Percentiles rank a stretch among this genome's conserved stretches.
Conservation (phyloP, 2,329 filamentous ascomycete species). For the Coniochaeta sp. region DNA sequence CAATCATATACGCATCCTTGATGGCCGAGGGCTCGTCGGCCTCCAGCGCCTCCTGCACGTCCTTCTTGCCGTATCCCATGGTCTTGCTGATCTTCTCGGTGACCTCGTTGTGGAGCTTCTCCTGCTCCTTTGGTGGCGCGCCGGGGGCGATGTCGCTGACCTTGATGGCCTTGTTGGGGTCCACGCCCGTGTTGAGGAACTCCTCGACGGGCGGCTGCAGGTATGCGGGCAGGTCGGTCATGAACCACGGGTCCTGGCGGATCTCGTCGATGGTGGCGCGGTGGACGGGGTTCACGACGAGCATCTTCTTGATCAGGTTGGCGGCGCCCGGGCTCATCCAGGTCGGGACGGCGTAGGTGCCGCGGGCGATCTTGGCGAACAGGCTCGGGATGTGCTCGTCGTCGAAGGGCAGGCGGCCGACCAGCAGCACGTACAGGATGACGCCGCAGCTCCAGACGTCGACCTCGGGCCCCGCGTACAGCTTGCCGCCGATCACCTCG, state of each 20-base stretch:
- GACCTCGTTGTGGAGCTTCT: conserved; percentile 85
- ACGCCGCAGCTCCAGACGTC: conserved; percentile 98
- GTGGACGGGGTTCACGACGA: conserved; percentile 91
- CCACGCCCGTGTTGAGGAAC: conserved; percentile 87
- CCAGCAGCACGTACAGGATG: conserved; percentile 77
- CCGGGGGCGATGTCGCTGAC: conserved; percentile 74
- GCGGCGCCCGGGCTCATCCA: conserved; percentile 85
- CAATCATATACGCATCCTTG: conserved; percentile 98
- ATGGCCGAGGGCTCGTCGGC: conserved; percentile 94
- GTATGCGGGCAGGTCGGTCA: conserved; percentile 78
- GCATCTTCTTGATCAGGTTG: conserved; percentile 81
- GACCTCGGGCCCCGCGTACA: conserved; percentile 95
- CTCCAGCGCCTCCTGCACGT: conserved; percentile 89
- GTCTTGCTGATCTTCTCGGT: conserved; percentile 95
- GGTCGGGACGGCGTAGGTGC: conserved; percentile 84
- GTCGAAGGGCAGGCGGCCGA: conserved; percentile 85
- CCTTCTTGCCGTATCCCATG: conserved; percentile 92
- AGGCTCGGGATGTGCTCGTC: conserved; percentile 97
- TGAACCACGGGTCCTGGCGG: conserved; percentile 88
- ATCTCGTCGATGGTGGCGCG: conserved; percentile 93
- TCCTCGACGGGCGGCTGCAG: conserved; percentile 83
- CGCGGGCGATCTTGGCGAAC: conserved; percentile 95
- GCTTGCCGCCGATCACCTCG: conserved; percentile 94
- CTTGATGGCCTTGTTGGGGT: conserved; percentile 85
- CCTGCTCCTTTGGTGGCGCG: conserved; percentile 70